A percentile compares a stretch with the other conserved stretches of the same genome.
These are phyloP conservation scores for Nicotiana otophora DNA, from an alignment of 257 asterid species.

Conservation along the genomic window DNA sequence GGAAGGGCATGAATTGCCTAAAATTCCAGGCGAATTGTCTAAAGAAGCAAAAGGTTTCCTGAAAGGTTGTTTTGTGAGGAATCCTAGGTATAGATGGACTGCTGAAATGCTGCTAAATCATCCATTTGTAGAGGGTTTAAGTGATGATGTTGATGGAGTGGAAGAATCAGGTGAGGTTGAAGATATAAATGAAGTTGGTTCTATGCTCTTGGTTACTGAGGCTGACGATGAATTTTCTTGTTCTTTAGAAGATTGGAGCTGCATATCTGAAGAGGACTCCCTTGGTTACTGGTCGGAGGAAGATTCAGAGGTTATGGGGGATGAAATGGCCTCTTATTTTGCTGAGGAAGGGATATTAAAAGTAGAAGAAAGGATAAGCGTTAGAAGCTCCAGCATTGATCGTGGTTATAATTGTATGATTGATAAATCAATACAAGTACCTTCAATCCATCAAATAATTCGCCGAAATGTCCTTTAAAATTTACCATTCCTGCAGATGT, in stretches of 20 bases:
- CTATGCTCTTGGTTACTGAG: conserved; percentile 43
- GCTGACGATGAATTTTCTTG: conserved; percentile 35
- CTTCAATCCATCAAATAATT: conserved; percentile 19
- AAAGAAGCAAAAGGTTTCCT: conserved; percentile 64
- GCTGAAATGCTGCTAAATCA: conserved; percentile 77
- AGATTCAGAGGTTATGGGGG: conserved; percentile 24
- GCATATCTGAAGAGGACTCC: conserved; percentile 27
- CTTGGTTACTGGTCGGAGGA: conserved; percentile 45
- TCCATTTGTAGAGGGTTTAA: conserved; percentile 47
- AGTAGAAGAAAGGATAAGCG: conserved; percentile 22
- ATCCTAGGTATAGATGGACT: conserved; percentile 54
- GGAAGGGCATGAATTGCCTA: conserved; percentile 43
- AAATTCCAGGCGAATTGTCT: conserved; percentile 39
- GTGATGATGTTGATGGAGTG: conserved; percentile 19
- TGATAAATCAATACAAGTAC: conserved; percentile 23
- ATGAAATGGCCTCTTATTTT: conserved; percentile 24
- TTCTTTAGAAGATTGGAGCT: conserved; percentile 26
- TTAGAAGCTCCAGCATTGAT: conserved; percentile 22
- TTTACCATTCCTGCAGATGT: conserved; percentile 52
- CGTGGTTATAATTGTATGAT: conserved; percentile 21
- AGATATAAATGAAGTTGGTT: conserved; percentile 44
- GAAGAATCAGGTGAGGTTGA: conserved; percentile 38
- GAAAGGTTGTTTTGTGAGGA: conserved; percentile 78
- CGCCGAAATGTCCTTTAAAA: conserved; percentile 35
- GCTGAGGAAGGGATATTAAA: conserved; percentile 21